A percentile compares a stretch with the other conserved stretches of the same genome.
Evolutionary conservation across 2,329 filamentous ascomycete species (phyloP).

Genomic region (Lachnellula hyalina): DNA sequence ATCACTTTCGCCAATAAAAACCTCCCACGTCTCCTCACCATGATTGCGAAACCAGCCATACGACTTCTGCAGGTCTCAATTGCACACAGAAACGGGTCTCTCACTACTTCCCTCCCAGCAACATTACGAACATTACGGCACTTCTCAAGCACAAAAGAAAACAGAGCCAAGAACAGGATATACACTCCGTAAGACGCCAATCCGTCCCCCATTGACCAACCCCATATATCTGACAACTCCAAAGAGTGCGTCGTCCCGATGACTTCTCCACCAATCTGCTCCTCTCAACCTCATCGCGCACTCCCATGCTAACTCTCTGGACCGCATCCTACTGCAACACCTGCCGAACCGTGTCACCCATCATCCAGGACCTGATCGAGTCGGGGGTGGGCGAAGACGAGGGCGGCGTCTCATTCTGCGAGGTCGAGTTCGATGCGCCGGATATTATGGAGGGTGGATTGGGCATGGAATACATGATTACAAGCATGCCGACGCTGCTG

Average conservation of each 20-base stretch:
- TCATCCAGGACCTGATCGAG: constrained; percentile 44
- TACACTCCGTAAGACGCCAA: constrained; percentile 35
- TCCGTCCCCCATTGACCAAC: constrained; percentile 8
- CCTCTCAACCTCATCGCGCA: constrained; percentile 48
- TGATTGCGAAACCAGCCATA: constrained; percentile 19
- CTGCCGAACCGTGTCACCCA: constrained; percentile 46
- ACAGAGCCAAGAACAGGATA: constrained; percentile 35
- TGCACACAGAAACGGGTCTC: background rate
- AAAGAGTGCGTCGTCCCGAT: constrained; percentile 49
- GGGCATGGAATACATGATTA: constrained; percentile 53
- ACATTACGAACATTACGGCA: constrained; percentile 1
- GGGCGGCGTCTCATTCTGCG: constrained; percentile 49
- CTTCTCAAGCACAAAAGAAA: constrained; percentile 20
- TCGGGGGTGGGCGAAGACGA: constrained; percentile 45
- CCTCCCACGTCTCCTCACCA: constrained; percentile 1
- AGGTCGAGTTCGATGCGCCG: constrained; percentile 52
- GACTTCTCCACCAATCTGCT: constrained; percentile 51
- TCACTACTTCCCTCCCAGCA: background rate
- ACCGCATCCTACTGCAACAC: constrained; percentile 53
- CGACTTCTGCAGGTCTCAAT: constrained; percentile 12
- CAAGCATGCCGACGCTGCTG: constrained; percentile 51
- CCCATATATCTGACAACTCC: background rate
- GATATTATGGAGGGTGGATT: constrained; percentile 48
- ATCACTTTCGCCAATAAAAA: background rate
- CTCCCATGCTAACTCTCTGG: constrained; percentile 56